Evolutionary conservation across 2,329 filamentous ascomycete species (phyloP), one percentile per base, ranked within the genome.

Genomic region (Pezicula neosporulosa): DNA sequence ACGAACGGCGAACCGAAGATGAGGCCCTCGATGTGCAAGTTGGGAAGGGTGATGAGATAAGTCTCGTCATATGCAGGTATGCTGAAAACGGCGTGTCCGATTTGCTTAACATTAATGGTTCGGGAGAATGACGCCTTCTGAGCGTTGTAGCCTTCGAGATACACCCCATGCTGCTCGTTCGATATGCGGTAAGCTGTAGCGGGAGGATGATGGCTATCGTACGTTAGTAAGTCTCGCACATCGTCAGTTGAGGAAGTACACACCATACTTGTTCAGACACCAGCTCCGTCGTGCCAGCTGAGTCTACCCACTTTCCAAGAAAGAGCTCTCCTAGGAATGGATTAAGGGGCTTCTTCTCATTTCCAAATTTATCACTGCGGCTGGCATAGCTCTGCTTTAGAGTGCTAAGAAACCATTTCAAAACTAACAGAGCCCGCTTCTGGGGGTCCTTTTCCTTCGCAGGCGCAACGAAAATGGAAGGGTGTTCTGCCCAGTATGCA

Each of bases 261-360:
- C 68, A 83, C 82, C 86, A 89, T 67, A 97, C 94, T 78, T 97
- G 93, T 75, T 97, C 93, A 65, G 90, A 96, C 63, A 96, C 81
- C 59, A 99, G 80, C 61, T 87, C 83, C 27, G 94, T 97, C 44
- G 85, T 87, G 51, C 93, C 93, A 48, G 83, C 82, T 44, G 83
- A 79, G 65, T 96, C 89, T 52, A 87, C 82, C 94, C 94, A 99
- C 63, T 85, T 87, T 21, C 93, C 94, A 27, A 97, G 72, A 72
- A 97, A 97, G 33, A 97, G 80, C 75, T 99, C 93, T 51, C 93
- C 93, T 35, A 99, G 74, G 73, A 99, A 97, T 0, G 94, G 94
- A 67, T 99, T 97, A 53, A 99, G 74, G 2, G 93, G 93, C 77
- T 97, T 99, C 83, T 97, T 97, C 77, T 97, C 93, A 65, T 90